These are phyloP conservation scores for Yamadazyma nakazawae DNA, from an alignment of 805 yeast genomes.

Conservation along the genomic window DNA sequence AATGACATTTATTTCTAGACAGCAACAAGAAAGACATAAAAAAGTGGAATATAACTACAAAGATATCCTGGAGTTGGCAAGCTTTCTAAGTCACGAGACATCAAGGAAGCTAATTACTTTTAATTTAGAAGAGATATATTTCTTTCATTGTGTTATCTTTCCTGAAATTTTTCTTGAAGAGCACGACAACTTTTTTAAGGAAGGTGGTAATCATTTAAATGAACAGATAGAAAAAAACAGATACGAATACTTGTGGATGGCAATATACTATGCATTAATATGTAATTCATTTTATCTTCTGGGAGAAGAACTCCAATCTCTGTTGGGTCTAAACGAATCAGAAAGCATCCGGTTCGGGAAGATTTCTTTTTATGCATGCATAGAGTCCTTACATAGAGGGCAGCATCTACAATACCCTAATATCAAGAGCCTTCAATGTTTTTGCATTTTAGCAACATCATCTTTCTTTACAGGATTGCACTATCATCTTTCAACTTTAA, in stretches of 20 bases:
- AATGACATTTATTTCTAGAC: no score
- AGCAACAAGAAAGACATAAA: no score
- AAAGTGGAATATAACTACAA: constrained; percentile 7
- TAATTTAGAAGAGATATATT: constrained; percentile 15
- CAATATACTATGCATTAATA: constrained; percentile 27
- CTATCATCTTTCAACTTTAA: constrained; percentile 20
- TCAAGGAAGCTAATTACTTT: constrained; percentile 8
- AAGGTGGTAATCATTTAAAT: constrained; percentile 20
- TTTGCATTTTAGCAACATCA: constrained; percentile 22
- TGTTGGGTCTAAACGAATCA: constrained; percentile 18
- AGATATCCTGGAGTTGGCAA: constrained; percentile 3
- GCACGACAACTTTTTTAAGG: constrained; percentile 22
- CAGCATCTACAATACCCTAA: constrained; percentile 28
- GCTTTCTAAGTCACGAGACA: constrained; percentile 6
- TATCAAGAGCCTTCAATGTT: constrained; percentile 22
- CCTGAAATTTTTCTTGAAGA: constrained; percentile 11
- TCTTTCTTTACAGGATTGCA: constrained; percentile 26
- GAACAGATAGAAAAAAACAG: constrained; percentile 19
- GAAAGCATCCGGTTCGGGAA: constrained; percentile 25
- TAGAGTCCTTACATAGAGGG: constrained; percentile 30
- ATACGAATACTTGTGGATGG: constrained; percentile 24
- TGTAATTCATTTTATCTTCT: constrained; percentile 26
- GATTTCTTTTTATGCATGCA: constrained; percentile 24
- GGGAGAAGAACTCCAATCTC: constrained; percentile 17
- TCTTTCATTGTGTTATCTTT: constrained; percentile 15